Conservation (phyloP, 176 grass and related monocot species). For the Aegilops sharonensis region DNA sequence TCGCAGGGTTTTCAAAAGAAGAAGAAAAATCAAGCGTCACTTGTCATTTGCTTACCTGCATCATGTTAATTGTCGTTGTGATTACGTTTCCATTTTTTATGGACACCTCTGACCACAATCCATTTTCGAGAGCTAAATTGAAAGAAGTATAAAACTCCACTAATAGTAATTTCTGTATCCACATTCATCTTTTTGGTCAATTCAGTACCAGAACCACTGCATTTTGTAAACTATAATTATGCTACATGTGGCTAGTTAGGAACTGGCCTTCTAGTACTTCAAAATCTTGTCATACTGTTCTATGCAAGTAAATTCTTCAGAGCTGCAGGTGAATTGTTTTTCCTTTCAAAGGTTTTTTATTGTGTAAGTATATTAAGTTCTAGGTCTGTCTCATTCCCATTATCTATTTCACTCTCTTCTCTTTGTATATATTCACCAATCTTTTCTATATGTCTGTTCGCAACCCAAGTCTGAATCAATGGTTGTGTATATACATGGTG, state of each 20-base stretch:
- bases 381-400: not conserved
- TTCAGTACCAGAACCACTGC: not conserved
- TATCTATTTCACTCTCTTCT: too few species aligned
- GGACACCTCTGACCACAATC: constrained; percentile 31
- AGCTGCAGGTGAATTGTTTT: constrained; percentile 51
- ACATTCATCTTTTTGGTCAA: not conserved
- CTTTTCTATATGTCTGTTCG: too few species aligned
- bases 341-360: too few species aligned
- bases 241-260: constrained; percentile 12
- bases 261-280: constrained; percentile 61
- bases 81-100: too few species aligned
- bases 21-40: too few species aligned
- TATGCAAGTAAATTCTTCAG: constrained; percentile 61
- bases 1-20: too few species aligned
- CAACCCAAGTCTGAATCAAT: too few species aligned
- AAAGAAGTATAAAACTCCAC: not conserved
- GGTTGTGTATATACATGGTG: too few species aligned
- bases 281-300: constrained; percentile 73
- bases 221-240: not conserved
- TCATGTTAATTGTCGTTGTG: too few species aligned
- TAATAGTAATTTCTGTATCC: constrained; percentile 49
- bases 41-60: too few species aligned
- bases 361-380: not conserved
- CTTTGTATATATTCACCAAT: too few species aligned
- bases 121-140: constrained; percentile 42